Evolutionary conservation across 164 flowering plant genomes (phyloP).

Genomic region (Houttuynia cordata): DNA sequence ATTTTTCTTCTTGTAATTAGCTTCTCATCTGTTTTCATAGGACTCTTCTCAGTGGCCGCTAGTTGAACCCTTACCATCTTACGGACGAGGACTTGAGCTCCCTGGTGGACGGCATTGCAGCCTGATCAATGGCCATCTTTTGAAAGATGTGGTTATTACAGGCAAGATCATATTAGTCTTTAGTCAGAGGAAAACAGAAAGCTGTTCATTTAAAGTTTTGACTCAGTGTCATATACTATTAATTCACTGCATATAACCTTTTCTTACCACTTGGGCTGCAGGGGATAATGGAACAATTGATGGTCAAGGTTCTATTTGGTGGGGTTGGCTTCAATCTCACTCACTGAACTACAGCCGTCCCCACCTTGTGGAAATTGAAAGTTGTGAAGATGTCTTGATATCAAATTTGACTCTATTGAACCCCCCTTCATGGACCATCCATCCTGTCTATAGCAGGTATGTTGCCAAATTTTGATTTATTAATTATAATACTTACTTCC

Average conservation of each 20-base stretch:
- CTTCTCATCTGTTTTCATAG: slow-evolving; percentile 19
- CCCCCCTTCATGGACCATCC: slow-evolving; percentile 73
- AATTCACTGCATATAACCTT: background rate
- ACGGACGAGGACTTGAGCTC: slow-evolving; percentile 76
- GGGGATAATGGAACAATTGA: slow-evolving; percentile 92
- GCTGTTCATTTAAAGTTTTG: background rate
- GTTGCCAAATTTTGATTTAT: background rate
- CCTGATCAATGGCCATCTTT: slow-evolving; percentile 50
- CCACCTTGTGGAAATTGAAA: slow-evolving; percentile 65
- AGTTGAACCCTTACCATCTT: slow-evolving; percentile 68
- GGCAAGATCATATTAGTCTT: slow-evolving; percentile 22
- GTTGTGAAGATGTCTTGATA: slow-evolving; percentile 39
- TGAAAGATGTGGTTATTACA: slow-evolving; percentile 76
- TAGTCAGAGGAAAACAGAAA: background rate
- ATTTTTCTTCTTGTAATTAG: too few species aligned
- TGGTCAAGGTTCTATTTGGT: slow-evolving; percentile 94
- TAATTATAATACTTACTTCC: background rate
- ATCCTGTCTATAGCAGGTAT: slow-evolving; percentile 92
- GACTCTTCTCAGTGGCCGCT: slow-evolving; percentile 57
- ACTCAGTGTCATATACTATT: background rate
- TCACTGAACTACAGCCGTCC: slow-evolving; percentile 79
- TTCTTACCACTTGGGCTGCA: slow-evolving; percentile 10
- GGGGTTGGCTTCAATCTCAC: slow-evolving; percentile 54
- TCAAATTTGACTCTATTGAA: slow-evolving; percentile 78
- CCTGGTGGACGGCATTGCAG: slow-evolving; percentile 69